These are phyloP conservation scores for Malus sieversii DNA, from an alignment of 306 rosid species.

Conservation along the genomic window DNA sequence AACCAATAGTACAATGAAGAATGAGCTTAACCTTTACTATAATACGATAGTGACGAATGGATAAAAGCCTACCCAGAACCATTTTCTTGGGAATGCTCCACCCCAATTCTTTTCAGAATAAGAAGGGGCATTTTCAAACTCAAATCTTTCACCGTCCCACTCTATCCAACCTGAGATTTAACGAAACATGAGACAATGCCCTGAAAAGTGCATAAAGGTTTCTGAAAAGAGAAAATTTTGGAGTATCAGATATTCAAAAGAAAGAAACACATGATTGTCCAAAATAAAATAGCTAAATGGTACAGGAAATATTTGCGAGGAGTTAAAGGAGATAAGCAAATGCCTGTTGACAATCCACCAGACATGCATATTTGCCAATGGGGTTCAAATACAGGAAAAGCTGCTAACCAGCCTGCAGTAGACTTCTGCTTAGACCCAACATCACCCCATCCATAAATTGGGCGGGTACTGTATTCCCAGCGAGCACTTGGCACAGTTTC, in stretches of 20 bases:
- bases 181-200: slow-evolving; percentile 28
- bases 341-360: slow-evolving; percentile 87
- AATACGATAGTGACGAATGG: slow-evolving; percentile 13
- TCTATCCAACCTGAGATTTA: slow-evolving; percentile 95
- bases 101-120: slow-evolving; percentile 98
- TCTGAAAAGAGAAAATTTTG: slow-evolving; percentile 3
- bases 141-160: slow-evolving; percentile 92
- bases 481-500: slow-evolving; percentile 75
- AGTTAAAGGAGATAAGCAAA: slow-evolving; percentile 17
- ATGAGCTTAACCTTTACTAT: slow-evolving; percentile 1
- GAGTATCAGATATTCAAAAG: background rate
- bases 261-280: background rate
- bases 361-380: slow-evolving; percentile 99
- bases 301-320: slow-evolving; percentile 1
- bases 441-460: slow-evolving; percentile 94
- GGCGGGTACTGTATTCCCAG: slow-evolving; percentile 89
- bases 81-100: slow-evolving; percentile 91
- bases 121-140: slow-evolving; percentile 86
- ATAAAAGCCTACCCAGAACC: slow-evolving; percentile 84
- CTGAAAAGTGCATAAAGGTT: background rate
- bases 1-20: background rate
- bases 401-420: slow-evolving; percentile 98
- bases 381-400: slow-evolving; percentile 96
- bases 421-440: slow-evolving; percentile 78
- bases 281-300: background rate